A percentile compares a stretch with the other conserved stretches of the same genome.
phyloP scores from a whole-genome alignment of 2,329 filamentous ascomycete genomes.

The Hypoxylon sp. region DNA sequence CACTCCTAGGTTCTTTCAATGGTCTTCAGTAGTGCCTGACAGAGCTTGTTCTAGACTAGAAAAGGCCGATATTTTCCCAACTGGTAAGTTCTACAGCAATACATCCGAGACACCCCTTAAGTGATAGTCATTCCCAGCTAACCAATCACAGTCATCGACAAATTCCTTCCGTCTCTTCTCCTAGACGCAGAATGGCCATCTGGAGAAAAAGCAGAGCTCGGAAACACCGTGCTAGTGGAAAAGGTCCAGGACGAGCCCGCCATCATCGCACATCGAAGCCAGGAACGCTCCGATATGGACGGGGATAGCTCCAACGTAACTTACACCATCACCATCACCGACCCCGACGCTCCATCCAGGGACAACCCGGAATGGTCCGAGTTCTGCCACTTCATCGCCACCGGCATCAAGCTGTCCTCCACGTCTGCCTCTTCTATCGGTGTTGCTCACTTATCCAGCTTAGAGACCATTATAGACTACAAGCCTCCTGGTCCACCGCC shows the following conservation, averaged over 20 bases:
- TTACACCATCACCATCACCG: slow-evolving; percentile 57
- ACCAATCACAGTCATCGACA: slow-evolving; percentile 64
- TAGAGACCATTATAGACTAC: slow-evolving; percentile 59
- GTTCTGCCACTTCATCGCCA: slow-evolving; percentile 63
- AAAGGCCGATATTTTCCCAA: slow-evolving; percentile 46
- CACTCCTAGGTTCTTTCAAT: not conserved
- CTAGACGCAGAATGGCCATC: slow-evolving; percentile 64
- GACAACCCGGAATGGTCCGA: slow-evolving; percentile 62
- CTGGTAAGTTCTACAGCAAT: slow-evolving; percentile 48
- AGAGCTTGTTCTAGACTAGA: slow-evolving; percentile 23
- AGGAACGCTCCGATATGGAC: slow-evolving; percentile 16
- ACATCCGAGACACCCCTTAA: not conserved
- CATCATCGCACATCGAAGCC: slow-evolving; percentile 50
- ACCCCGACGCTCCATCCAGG: slow-evolving; percentile 61
- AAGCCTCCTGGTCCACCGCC: slow-evolving; percentile 60
- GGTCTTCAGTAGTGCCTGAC: slow-evolving; percentile 3
- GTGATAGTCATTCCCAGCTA: not conserved
- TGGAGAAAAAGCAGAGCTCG: slow-evolving; percentile 62
- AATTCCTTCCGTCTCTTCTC: slow-evolving; percentile 69
- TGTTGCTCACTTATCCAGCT: slow-evolving; percentile 34
- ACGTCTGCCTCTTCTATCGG: slow-evolving; percentile 32
- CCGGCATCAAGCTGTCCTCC: slow-evolving; percentile 53
- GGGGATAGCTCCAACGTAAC: slow-evolving; percentile 38
- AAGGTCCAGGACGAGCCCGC: slow-evolving; percentile 55
- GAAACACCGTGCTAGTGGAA: slow-evolving; percentile 63